phyloP scores from a whole-genome alignment of 768 basidiomycete species.

The Xanthoconium stramineum region DNA sequence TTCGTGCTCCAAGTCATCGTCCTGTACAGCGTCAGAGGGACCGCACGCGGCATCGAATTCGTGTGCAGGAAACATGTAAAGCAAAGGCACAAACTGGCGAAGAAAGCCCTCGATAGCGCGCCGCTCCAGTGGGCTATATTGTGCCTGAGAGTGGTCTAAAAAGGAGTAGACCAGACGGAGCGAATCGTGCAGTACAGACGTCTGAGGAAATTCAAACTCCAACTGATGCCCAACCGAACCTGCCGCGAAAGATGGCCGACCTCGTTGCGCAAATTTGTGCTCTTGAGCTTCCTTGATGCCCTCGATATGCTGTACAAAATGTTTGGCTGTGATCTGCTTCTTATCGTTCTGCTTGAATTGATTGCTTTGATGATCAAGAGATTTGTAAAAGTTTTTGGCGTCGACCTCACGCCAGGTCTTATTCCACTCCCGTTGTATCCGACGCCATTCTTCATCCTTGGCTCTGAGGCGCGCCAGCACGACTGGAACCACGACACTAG shows the following conservation, averaged over 20 bases:
- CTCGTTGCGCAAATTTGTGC: slow-evolving; percentile 29
- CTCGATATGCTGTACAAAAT: slow-evolving; percentile 81
- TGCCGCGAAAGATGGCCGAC: slow-evolving; percentile 37
- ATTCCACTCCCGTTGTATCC: slow-evolving; percentile 92
- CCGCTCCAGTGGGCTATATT: slow-evolving; percentile 74
- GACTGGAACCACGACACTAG: slow-evolving; percentile 86
- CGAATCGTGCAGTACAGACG: slow-evolving; percentile 78
- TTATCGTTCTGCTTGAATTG: slow-evolving; percentile 96
- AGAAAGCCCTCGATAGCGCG: slow-evolving; percentile 83
- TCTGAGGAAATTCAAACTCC: slow-evolving; percentile 74
- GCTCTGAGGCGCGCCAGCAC: slow-evolving; percentile 84
- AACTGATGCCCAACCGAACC: slow-evolving; percentile 67
- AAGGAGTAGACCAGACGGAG: slow-evolving; percentile 89
- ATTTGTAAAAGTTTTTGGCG: slow-evolving; percentile 97
- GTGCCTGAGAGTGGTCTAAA: slow-evolving; percentile 80
- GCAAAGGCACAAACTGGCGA: slow-evolving; percentile 74
- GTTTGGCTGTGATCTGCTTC: slow-evolving; percentile 81
- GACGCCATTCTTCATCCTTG: slow-evolving; percentile 97
- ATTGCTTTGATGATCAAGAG: slow-evolving; percentile 93
- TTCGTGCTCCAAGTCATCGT: slow-evolving; percentile 32
- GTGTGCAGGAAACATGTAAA: slow-evolving; percentile 67
- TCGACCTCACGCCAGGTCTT: slow-evolving; percentile 96
- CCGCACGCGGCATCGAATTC: slow-evolving; percentile 66
- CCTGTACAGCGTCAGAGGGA: slow-evolving; percentile 48
- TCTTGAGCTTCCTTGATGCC: slow-evolving; percentile 58